phyloP scores from a whole-genome alignment of 2,329 filamentous ascomycete species.

The Fusarium oxysporum region DNA sequence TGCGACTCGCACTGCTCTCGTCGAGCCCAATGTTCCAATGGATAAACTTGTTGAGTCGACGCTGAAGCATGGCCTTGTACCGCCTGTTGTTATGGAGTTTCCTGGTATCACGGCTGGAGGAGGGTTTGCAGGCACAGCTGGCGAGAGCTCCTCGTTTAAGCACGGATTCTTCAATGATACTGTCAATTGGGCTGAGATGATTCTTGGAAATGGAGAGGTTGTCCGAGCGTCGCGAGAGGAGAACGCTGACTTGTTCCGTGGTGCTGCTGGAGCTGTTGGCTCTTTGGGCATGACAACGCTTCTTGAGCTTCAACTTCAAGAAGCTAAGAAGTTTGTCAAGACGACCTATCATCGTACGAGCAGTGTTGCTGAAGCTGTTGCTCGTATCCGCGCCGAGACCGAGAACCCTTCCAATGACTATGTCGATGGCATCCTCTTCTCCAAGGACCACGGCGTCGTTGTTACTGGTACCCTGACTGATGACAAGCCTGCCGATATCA shows the following conservation, averaged over 20 bases:
- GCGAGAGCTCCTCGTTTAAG: slow-evolving; percentile 76
- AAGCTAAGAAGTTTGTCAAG: slow-evolving; percentile 67
- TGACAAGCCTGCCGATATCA: slow-evolving; percentile 48
- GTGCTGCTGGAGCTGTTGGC: slow-evolving; percentile 74
- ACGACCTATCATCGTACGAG: slow-evolving; percentile 65
- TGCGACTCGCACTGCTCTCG: slow-evolving; percentile 64
- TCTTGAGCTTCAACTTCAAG: slow-evolving; percentile 69
- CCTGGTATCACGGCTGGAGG: slow-evolving; percentile 77
- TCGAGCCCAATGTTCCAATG: slow-evolving; percentile 78
- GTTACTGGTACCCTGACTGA: slow-evolving; percentile 70
- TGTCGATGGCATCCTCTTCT: slow-evolving; percentile 76
- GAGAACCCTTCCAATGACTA: slow-evolving; percentile 65
- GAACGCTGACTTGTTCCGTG: slow-evolving; percentile 70
- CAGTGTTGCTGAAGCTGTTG: slow-evolving; percentile 52
- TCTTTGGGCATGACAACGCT: slow-evolving; percentile 74
- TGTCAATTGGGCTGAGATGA: slow-evolving; percentile 71
- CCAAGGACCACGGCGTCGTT: slow-evolving; percentile 65
- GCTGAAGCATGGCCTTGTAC: slow-evolving; percentile 65
- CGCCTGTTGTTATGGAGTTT: slow-evolving; percentile 77
- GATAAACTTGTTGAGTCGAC: slow-evolving; percentile 70
- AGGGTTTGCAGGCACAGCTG: slow-evolving; percentile 73
- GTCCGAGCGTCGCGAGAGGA: slow-evolving; percentile 65
- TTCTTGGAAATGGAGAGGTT: slow-evolving; percentile 70
- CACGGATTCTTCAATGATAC: slow-evolving; percentile 74
- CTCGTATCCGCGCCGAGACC: slow-evolving; percentile 58